Conservation (phyloP, 306 rosid genomes). For the Vigna trinervia region DNA sequence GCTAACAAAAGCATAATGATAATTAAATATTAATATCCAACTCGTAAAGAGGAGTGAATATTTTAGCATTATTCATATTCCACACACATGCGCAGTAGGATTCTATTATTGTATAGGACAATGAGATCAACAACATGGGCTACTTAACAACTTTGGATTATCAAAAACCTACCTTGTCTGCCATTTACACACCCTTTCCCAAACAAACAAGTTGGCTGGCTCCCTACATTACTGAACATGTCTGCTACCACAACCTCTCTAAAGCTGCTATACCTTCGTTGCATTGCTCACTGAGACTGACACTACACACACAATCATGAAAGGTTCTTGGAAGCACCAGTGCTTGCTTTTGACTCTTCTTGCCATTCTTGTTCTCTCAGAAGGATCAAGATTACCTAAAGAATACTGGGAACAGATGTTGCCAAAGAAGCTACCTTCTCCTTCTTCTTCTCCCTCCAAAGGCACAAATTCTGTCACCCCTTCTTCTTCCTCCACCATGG, state of each 20-base stretch:
- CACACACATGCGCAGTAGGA: slow-evolving; percentile 41
- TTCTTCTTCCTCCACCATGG: slow-evolving; percentile 49
- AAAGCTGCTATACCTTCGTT: slow-evolving; percentile 52
- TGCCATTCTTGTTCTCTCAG: slow-evolving; percentile 53
- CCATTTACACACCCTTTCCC: slow-evolving; percentile 66
- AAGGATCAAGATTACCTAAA: slow-evolving; percentile 67
- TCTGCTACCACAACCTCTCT: slow-evolving; percentile 58
- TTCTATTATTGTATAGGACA: slow-evolving; percentile 47
- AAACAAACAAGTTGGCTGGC: slow-evolving; percentile 70
- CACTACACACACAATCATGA: slow-evolving; percentile 46
- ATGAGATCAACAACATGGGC: slow-evolving; percentile 59
- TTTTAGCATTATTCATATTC: slow-evolving; percentile 39
- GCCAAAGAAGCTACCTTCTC: slow-evolving; percentile 85
- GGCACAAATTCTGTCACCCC: slow-evolving; percentile 60
- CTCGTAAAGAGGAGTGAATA: slow-evolving; percentile 37
- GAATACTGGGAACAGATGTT: slow-evolving; percentile 71
- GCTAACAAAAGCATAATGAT: slow-evolving; percentile 40
- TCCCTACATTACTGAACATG: slow-evolving; percentile 78
- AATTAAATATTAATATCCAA: slow-evolving; percentile 43
- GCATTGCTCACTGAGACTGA: background rate
- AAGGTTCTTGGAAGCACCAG: slow-evolving; percentile 56
- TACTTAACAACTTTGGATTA: slow-evolving; percentile 54
- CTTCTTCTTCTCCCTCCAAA: slow-evolving; percentile 75
- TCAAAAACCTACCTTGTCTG: slow-evolving; percentile 66
- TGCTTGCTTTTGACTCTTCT: slow-evolving; percentile 60